Base-by-base conservation (phyloP, 2,329 filamentous ascomycete genomes). In the Fusarium burgessii region DNA sequence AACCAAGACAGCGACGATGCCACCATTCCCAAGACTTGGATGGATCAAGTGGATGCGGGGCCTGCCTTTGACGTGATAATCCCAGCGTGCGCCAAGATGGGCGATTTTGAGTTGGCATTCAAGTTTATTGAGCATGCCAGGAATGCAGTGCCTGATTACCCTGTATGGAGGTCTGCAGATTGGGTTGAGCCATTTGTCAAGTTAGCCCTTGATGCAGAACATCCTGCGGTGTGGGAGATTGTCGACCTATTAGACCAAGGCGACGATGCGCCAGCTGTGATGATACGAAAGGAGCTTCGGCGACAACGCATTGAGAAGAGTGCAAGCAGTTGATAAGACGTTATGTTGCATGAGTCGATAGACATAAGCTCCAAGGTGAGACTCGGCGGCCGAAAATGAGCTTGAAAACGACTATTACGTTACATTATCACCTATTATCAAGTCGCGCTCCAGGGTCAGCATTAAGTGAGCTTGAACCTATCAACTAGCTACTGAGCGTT, bases 61-160 rank as follows among this genome's bases (percentile, higher is more conserved):
- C 38, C 62, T 9, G 69, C 73, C 8, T 78, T 76, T 66, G 64
- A 62, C 23, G 52, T 65, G n/a, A 74, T 82, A 32, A 77, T 81
- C 33, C 41, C 71, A 9, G 74, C 73, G 4, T 81, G 79, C 46
- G 72, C 76, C 6, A 59, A 78, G 32, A 60, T 58, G 7, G 74
- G 71, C 5, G 78, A 81, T 49, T 66, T 80, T 47, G 78, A 80
- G 47, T 49, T 82, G 17, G 81, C 80, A 3, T 78, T 81, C 40
- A 76, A 76, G n/a, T 78, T 80, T 47, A 75, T 77, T 17, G 50
- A 41, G 18, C 47, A 65, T 45, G 60, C 60, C 32, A 58, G 45
- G 51, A 41, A 62, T 58, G 51, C 60, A 41, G 23, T 47, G 20
- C 38, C 51, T 10, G 33, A 43, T 25, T 41, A 35, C 36, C 56